Evolutionary conservation across 2,329 filamentous ascomycete genomes (phyloP).

Genomic region (Dothideomycetes sp.): DNA sequence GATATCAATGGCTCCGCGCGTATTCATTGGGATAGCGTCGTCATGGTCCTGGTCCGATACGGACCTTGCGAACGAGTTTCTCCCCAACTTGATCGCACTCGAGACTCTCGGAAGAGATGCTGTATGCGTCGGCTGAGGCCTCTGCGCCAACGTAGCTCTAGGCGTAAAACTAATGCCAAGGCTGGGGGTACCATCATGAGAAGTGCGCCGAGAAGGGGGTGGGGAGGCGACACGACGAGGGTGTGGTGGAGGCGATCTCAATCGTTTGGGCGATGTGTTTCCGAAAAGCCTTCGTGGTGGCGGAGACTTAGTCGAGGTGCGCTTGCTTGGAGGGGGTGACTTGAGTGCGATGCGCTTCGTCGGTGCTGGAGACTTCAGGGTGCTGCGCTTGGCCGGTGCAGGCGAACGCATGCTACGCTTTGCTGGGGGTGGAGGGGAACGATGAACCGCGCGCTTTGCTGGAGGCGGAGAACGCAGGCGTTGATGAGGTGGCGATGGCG

Average conservation of each 20-base stretch:
- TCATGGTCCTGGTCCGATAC: constrained; percentile 26
- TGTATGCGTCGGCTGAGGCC: constrained; percentile 62
- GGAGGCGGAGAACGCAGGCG: constrained; percentile 41
- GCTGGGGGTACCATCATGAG: constrained; percentile 24
- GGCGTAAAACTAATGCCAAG: constrained; percentile 24
- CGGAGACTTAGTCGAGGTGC: constrained; percentile 26
- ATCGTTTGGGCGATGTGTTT: constrained; percentile 54
- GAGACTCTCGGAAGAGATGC: constrained; percentile 68
- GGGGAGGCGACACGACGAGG: constrained; percentile 49
- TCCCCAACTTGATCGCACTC: constrained; percentile 7
- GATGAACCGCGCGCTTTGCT: constrained; percentile 15
- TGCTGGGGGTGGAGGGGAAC: constrained; percentile 33
- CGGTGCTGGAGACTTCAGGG: constrained; percentile 19
- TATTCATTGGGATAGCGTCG: constrained; percentile 46
- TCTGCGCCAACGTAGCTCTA: constrained; percentile 14
- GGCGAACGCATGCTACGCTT: constrained; percentile 14
- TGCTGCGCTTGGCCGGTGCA: constrained; percentile 21
- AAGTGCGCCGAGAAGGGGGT: constrained; percentile 45
- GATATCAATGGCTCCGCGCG: constrained; percentile 92
- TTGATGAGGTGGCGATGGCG: constrained; percentile 48
- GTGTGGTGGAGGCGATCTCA: constrained; percentile 32
- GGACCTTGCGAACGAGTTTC: not conserved
- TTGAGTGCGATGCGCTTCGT: constrained; percentile 18
- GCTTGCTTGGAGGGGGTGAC: constrained; percentile 19
- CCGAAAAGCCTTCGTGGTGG: constrained; percentile 50